Conservation (phyloP, 495 filamentous ascomycete genomes). For the Viridothelium virens region DNA sequence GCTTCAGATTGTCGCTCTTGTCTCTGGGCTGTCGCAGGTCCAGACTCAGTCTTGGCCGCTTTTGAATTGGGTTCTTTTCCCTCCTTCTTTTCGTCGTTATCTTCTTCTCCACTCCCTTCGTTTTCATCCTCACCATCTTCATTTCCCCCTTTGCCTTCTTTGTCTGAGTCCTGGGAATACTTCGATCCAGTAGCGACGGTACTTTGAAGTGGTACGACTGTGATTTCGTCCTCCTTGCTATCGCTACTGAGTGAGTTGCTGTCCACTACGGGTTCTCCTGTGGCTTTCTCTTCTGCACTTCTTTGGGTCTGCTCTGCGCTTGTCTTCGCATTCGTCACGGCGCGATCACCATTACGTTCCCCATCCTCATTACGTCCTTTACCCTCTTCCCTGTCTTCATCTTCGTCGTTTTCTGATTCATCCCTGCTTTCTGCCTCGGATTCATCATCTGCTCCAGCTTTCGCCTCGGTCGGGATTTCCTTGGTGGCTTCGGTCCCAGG, state of each 20-base stretch:
- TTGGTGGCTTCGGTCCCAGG: not conserved
- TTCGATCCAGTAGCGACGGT: too few relatives aligned
- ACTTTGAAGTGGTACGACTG: not conserved
- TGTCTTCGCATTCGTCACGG: not conserved
- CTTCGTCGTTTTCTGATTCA: not conserved
- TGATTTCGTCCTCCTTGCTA: not conserved
- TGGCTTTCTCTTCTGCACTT: not conserved
- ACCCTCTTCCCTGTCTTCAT: not conserved
- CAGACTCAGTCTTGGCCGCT: not conserved
- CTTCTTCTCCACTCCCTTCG: not conserved
- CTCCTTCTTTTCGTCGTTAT: not conserved
- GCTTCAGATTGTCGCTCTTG: not conserved
- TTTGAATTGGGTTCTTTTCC: not conserved
- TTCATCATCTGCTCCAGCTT: not conserved
- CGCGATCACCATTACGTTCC: not conserved
- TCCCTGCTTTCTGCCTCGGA: not conserved
- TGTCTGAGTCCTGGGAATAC: not conserved
- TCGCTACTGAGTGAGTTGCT: not conserved
- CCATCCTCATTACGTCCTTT: not conserved
- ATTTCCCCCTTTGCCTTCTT: not conserved
- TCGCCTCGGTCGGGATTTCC: not conserved
- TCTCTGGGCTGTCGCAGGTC: not conserved
- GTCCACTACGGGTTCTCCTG: not conserved
- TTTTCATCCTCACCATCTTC: not conserved
- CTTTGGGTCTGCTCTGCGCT: not conserved